Evolutionary conservation across 371 early-diverging fungal species (phyloP), one percentile per base, ranked within the genome.

Genomic region (Fennellomyces sp.): DNA sequence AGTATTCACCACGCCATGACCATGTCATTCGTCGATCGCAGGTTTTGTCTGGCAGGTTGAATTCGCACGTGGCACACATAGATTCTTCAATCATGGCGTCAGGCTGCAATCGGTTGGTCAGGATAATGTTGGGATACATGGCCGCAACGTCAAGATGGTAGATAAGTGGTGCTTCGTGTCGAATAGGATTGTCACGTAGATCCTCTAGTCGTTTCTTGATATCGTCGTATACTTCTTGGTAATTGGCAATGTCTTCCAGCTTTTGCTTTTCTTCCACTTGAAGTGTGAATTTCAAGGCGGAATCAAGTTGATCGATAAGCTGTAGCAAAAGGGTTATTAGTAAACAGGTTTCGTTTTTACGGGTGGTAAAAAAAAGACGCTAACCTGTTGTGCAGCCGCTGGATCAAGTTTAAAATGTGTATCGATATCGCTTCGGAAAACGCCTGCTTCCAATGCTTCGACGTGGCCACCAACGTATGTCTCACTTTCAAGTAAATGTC

Each of bases 91-190:
- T 91, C 55, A 99, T 91, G 3, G 99, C 95, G 73, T 96, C 94
- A 2, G 99, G 99, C 76, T 99, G 99, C 3, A 99, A 79, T 25
- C 99, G 91, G 68, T 99, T 99, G 10, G 99, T 99, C 17, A 99
- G 81, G 73, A 99, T 99, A 61, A 99, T 99, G 70, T 99, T 99
- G 15, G 99, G 99, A 72, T 99, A 99, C 99, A 99, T 99, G 26
- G 99, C 99, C 0, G 96, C 99, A 3, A 99, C 99, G 78, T 99
- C 99, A 80, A 99, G 85, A 70, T 99, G 99, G 78, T 99, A 99
- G 56, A 99, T 95, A 6, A 92, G 77, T 1, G 99, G 99, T 12
- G 78, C 73, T 56, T 93, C 93, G n/a, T 76, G 69, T 13, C 91
- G 85, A 30, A 81, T 81, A 3, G 96, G 94, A 4, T 69, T 73